These are phyloP conservation scores for Aleurites moluccanus DNA, from an alignment of 441 rosid genomes.

Conservation along the genomic window DNA sequence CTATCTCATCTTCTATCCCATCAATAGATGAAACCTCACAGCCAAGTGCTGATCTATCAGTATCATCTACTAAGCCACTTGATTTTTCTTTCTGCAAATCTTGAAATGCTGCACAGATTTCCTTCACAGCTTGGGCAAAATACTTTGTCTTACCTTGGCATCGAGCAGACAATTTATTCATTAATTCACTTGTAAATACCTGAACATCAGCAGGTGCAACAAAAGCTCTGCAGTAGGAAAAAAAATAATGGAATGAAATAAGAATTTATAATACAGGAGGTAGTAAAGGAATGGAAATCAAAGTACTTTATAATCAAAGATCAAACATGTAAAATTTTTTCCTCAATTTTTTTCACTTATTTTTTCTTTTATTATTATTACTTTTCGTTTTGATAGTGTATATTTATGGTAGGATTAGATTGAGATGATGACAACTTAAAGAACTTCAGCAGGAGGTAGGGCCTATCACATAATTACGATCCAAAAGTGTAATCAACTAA, in stretches of 20 bases:
- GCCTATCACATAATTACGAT: background rate
- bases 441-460: background rate
- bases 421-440: background rate
- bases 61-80: constrained; percentile 41
- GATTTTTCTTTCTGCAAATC: constrained; percentile 54
- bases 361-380: too few relatives aligned
- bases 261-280: constrained; percentile 2
- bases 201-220: constrained; percentile 87
- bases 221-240: constrained; percentile 70
- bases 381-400: background rate
- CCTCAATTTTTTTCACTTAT: background rate
- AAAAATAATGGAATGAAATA: constrained; percentile 20
- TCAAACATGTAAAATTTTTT: background rate
- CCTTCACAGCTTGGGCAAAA: constrained; percentile 84
- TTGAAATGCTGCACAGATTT: constrained; percentile 78
- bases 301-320: background rate
- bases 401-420: background rate
- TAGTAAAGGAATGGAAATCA: constrained; percentile 3
- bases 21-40: constrained; percentile 48
- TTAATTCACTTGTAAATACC: constrained; percentile 76
- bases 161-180: constrained; percentile 65
- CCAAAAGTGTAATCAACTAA: background rate
- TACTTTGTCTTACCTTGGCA: constrained; percentile 73
- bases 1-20: constrained; percentile 45
- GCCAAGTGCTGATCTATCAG: constrained; percentile 38